Base-by-base conservation (phyloP, 257 asterid genomes). In the Gentiana macrophylla region DNA sequence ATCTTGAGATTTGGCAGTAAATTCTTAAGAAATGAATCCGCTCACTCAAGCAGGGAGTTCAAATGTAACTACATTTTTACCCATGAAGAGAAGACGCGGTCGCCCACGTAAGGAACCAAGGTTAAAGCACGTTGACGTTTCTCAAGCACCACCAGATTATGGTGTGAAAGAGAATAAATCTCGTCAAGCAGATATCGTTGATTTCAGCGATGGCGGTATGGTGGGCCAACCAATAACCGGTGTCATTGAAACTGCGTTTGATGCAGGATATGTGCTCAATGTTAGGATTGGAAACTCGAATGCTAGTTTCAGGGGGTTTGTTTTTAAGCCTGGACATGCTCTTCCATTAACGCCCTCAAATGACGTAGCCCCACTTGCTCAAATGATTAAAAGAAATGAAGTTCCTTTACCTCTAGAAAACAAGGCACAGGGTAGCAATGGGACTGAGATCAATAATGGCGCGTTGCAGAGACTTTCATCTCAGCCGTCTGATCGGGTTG, bases 211-310 rank as follows among this genome's bases (percentile, higher is more conserved):
- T 24, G 79, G 77, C 53, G 61, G 38, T 41, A 60, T 75, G 76
- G 78, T 88, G 44, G 97, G 98, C 15, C 90, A 85, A 75, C 51
- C 84, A 34, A 94, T 91, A 41, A 80, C 77, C 9, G 98, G 95
- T 59, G 82, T 91, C n/a, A 73, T 91, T 49, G 95, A 91, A 71
- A 83, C 98, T 53, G 67, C 95, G 12, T 85, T 91, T 66, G 94
- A 85, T 66, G 93, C 92, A 8, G 98, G 98, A 38, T 91, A 78
- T 69, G 63, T 91, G 68, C 83, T 91, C 3, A 62, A 71, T 63
- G 90, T 91, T 56, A 78, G 79, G 66, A 80, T 91, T 37, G 98
- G 97, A 24, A 77, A 80, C 74, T 79, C 92, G 33, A 68, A 67
- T 33, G 72, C 77, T 35, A 83, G 38, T 65, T 66, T 87, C 65